Percentiles rank a stretch among this genome's conserved stretches.
These are phyloP conservation scores for Pseudoscleropodium purum DNA, from an alignment of 225 moss, liverwort and hornwort species.

Conservation along the genomic window DNA sequence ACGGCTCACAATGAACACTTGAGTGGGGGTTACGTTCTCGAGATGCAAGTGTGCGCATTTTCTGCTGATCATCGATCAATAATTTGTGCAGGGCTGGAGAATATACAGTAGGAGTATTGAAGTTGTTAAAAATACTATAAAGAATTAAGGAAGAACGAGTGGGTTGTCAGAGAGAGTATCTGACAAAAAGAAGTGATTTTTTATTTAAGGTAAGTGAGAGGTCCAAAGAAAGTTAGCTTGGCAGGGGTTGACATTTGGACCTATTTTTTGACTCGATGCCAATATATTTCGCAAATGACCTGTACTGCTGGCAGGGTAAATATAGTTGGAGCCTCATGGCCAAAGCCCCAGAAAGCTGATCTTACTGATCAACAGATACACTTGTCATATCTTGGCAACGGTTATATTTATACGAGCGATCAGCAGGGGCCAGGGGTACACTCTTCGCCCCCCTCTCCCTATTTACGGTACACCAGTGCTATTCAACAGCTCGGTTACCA, in stretches of 20 bases:
- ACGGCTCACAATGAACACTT: too few relatives aligned
- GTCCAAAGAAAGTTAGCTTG: neutral
- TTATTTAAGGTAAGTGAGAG: neutral
- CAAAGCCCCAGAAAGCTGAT: neutral
- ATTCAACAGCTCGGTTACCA: neutral
- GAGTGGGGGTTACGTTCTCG: neutral
- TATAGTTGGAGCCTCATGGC: neutral
- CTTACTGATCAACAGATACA: neutral
- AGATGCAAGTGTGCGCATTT: neutral
- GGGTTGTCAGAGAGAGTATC: neutral
- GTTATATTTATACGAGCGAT: neutral
- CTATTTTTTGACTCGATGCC: constrained; percentile 7
- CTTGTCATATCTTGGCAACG: neutral
- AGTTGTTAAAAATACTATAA: neutral
- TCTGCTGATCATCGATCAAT: constrained; percentile 8
- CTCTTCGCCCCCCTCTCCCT: neutral
- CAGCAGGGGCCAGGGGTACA: neutral
- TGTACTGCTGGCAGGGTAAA: neutral
- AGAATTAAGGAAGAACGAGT: neutral
- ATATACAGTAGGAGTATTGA: neutral
- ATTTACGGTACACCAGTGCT: neutral
- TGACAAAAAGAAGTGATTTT: neutral
- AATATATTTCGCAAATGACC: constrained; percentile 19
- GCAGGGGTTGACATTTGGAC: constrained; percentile 9
- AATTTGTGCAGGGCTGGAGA: neutral